These are phyloP conservation scores for Roridomyces roridus DNA, from an alignment of 768 basidiomycete genomes.

Conservation along the genomic window DNA sequence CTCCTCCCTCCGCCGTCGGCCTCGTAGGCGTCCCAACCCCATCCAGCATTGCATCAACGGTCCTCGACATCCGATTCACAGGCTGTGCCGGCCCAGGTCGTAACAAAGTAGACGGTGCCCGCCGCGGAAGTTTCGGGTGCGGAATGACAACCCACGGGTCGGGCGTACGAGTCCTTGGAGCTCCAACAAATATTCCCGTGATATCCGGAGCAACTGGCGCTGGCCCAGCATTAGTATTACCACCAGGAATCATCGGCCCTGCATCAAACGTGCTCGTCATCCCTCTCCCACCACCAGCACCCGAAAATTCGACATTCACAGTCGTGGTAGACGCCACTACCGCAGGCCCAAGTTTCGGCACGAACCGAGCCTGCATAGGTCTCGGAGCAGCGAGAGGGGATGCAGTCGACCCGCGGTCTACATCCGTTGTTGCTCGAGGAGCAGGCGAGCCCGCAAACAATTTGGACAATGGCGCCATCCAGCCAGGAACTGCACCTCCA, in stretches of 20 bases:
- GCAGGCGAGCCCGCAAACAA: slow-evolving; percentile 56
- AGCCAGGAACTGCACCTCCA: slow-evolving; percentile 40
- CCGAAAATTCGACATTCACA: slow-evolving; percentile 96
- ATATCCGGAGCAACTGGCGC: slow-evolving; percentile 51
- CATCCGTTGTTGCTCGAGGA: slow-evolving; percentile 32
- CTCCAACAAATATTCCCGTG: slow-evolving; percentile 94
- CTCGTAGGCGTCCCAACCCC: slow-evolving; percentile 29
- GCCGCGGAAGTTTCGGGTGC: slow-evolving; percentile 34
- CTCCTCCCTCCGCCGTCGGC: slow-evolving; percentile 29
- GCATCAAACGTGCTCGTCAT: slow-evolving; percentile 48
- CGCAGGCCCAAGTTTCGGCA: slow-evolving; percentile 84
- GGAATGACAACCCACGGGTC: slow-evolving; percentile 83
- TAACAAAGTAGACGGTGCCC: slow-evolving; percentile 19
- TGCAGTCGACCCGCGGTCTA: slow-evolving; percentile 17
- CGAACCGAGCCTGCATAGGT: slow-evolving; percentile 49
- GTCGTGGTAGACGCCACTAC: slow-evolving; percentile 89
- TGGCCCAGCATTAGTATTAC: slow-evolving; percentile 49
- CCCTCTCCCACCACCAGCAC: slow-evolving; percentile 65
- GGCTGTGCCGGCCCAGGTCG: slow-evolving; percentile 14
- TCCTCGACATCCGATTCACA: slow-evolving; percentile 56
- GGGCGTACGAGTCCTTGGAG: slow-evolving; percentile 54
- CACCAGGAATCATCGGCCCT: neutral
- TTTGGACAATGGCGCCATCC: slow-evolving; percentile 90
- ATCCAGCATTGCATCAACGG: slow-evolving; percentile 83
- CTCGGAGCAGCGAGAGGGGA: slow-evolving; percentile 32